Base-by-base conservation (phyloP, 345 rosid genomes). In the Eucalyptus leucophloia region DNA sequence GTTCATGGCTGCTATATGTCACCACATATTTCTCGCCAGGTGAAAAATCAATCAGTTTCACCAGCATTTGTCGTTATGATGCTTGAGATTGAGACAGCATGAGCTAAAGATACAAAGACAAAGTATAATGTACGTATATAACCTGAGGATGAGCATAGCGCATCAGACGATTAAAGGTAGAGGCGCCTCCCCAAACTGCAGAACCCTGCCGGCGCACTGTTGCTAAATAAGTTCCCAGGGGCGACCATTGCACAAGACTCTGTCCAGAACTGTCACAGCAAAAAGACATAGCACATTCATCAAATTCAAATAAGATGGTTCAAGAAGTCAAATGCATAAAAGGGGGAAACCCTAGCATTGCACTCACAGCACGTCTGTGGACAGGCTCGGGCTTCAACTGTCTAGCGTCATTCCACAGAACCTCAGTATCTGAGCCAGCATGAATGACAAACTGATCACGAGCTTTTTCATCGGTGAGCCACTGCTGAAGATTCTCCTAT, bases 211-310 rank as follows among this genome's bases (percentile, higher is more conserved):
- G 94, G 93, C 97, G 99, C 91, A 97, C 95, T 88, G 99, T 98
- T 40, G 98, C 99, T 88, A 97, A 91, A 92, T 98, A 98, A 45
- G 98, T 97, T 83, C 99, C 99, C 47, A 96, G 93, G 37, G 99
- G 98, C 65, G 99, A 98, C 99, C 99, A 96, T 93, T 97, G 98
- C 90, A 98, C 99, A 92, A 90, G 97, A 89, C 98, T 95, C 98
- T 1, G 99, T 98, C 99, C 99, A 98, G 90, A 94, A 96, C 99
- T 98, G 96, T 69, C 82, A 77, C 86, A 34, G 80, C n/a, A 89
- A 45, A 87, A 56, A 32, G 47, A 49, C 87, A 86, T 28, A 86
- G 50, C 50, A 16, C 40, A 86, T 28, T 87, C 80, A 44, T 58
- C 49, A 5, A 51, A 87, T 56, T 37, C 69, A 15, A 32, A 58